Evolutionary conservation across 2,329 filamentous ascomycete species (phyloP).

Genomic region (Trichoderma polysporum): DNA sequence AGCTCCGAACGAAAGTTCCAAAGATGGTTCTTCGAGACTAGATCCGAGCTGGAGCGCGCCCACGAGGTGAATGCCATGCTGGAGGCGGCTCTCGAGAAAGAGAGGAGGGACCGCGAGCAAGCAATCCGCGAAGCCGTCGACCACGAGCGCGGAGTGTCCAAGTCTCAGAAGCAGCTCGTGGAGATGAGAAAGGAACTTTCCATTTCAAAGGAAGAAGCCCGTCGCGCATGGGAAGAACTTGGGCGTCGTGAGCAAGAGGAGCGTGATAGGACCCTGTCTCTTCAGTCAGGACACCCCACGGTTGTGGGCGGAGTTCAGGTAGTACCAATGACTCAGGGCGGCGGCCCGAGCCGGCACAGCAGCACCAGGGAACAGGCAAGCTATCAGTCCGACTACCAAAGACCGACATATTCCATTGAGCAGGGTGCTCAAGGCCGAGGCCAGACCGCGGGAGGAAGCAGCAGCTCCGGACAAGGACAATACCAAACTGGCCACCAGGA

Average conservation of each 20-base stretch:
- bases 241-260: constrained; percentile 92
- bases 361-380: constrained; percentile 41
- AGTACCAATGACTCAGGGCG: constrained; percentile 75
- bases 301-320: constrained; percentile 92
- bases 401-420: constrained; percentile 36
- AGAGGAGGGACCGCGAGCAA: constrained; percentile 68
- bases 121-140: constrained; percentile 65
- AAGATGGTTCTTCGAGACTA: constrained; percentile 96
- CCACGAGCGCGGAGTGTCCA: constrained; percentile 69
- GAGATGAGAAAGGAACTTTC: constrained; percentile 92
- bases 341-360: constrained; percentile 54
- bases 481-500: constrained; percentile 29
- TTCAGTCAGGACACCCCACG: constrained; percentile 84
- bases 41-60: constrained; percentile 79
- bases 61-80: constrained; percentile 80
- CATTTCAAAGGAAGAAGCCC: constrained; percentile 94
- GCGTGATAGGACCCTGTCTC: constrained; percentile 78
- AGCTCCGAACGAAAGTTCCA: constrained; percentile 98
- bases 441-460: constrained; percentile 33
- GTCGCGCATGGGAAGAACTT: constrained; percentile 95
- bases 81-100: constrained; percentile 71
- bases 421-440: constrained; percentile 41
- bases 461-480: constrained; percentile 25
- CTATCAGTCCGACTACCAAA: constrained; percentile 36
- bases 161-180: constrained; percentile 72